Evolutionary conservation across 2,329 filamentous ascomycete genomes (phyloP), one percentile per base, ranked within the genome.

Genomic region (Aphanocladium album): DNA sequence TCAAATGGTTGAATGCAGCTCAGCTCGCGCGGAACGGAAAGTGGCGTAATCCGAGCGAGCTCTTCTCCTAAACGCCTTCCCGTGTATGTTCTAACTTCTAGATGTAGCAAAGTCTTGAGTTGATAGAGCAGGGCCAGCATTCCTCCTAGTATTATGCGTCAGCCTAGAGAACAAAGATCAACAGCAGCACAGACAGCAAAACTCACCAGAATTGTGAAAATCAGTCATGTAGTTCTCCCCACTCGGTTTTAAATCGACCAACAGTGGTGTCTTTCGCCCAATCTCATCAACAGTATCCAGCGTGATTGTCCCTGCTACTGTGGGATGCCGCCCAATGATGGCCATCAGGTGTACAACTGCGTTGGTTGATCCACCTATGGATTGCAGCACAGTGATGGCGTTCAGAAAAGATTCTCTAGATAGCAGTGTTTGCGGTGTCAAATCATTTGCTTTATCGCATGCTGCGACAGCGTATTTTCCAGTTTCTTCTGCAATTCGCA

Each of bases 201-300:
- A 1, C 63, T 12, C 17, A 64, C 67, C 69, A 21, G 95, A 88
- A 62, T 92, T 88, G 73, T 95, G 95, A 45, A 97, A 86, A 69
- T 97, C 92, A 5, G 89, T 90, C 87, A 96, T 96, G 72, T 92
- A 89, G 70, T 91, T 93, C 59, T 89, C 87, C 1, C 93, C 93
- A 62, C 85, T 90, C 0, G 93, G 93, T n/a, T 93, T 91, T 19
- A 96, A 80, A 69, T 96, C 89, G 1, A 93, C 89, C 45, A 96
- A 83, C 68, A 95, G 86, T 0, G 91, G 91, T 1, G 92, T 91
- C 65, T 83, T 86, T 65, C 91, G 80, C 60, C 88, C 89, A 54
- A 95, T 86, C 54, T 88, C 83, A 72, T 96, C 90, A 69, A 96
- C 81, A 43, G 92, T 91, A 66, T 90, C 84, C 14, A 96, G 77